These are phyloP conservation scores for rapeseed (Brassica napus) DNA, from an alignment of 345 rosid species.

Conservation along the genomic window Da-Ae NC_063439.1:521501-522000, in stretches of 20 bases:
- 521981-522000: conserved; percentile 65
- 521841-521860: conserved; percentile 54
- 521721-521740: conserved; percentile 82
- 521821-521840: conserved; percentile 86
- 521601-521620: conserved; percentile 77
- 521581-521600: conserved; percentile 78
- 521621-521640: conserved; percentile 29
- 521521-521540: conserved; percentile 74
- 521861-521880: conserved; percentile 11
- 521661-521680: not conserved
- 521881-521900: conserved; percentile 20
- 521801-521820: conserved; percentile 68
- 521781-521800: conserved; percentile 68
- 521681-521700: conserved; percentile 19
- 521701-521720: conserved; percentile 80
- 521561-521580: conserved; percentile 75
- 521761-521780: conserved; percentile 46
- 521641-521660: conserved; percentile 10
- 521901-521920: not conserved
- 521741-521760: conserved; percentile 54
- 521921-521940: conserved; percentile 55
- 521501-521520: conserved; percentile 62
- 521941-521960: conserved; percentile 66
- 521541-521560: conserved; percentile 81
- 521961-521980: conserved; percentile 49